Base-by-base conservation (phyloP, 176 grass and related monocot genomes). In the Chrysopogon serrulatus region DNA sequence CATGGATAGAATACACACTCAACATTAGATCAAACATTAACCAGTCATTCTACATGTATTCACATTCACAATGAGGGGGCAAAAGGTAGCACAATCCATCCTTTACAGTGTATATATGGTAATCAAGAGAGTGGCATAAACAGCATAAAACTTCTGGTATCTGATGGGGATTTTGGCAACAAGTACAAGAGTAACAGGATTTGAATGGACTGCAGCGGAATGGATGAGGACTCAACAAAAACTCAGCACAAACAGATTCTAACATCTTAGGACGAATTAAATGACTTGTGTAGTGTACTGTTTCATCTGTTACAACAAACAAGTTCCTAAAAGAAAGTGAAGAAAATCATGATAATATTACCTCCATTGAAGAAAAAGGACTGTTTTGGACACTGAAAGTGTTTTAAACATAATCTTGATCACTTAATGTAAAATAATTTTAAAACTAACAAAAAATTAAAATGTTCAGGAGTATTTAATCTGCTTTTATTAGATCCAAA, bases 201-300 rank as follows among this genome's bases (percentile, higher is more conserved):
- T 67, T 79, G 34, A 64, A 31, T 31, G 2, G 17, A 59, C 42
- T 43, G 9, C 77, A n/a, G 45, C 3, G 44, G 67, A 82, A 62
- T 80, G 69, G 18, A 75, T 12, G 27, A 77, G 7, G 8, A 80
- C 75, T 68, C 15, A 18, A 73, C 30, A 84, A 81, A 90, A 23
- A 39, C 14, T 67, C 17, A 36, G 44, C 6, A 63, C 6, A 15
- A 35, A 80, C 30, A 80, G 8, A 85, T 40, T 73, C 68, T 79
- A 76, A 23, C 65, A 69, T 32, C 28, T 70, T 48, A 61, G 27
- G 7, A 14, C 42, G 14, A 74, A 36, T 47, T 65, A 77, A 76
- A 76, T 70, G 39, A 78, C 21, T 47, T 7, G 14, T 35, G 63
- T 62, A 10, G 42, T 44, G 68, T 5, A 44, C 49, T 53, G 53